Percentiles rank a stretch among this genome's conserved stretches.
phyloP scores from a whole-genome alignment of 148 eudicot genomes.

The Arctostaphylos glauca region DNA sequence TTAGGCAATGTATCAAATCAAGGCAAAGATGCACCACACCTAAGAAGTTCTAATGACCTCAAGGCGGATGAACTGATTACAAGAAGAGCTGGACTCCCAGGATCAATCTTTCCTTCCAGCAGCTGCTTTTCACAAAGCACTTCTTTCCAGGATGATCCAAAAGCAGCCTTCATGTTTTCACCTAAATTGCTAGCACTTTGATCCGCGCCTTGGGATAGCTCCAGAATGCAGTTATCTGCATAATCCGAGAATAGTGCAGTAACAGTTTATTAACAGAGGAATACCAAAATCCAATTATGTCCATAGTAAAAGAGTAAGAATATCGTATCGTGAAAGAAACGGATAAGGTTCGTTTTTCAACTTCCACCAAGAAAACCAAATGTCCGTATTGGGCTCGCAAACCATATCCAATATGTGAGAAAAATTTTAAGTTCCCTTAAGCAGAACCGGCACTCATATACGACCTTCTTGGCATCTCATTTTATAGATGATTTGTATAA shows the following conservation, averaged over 20 bases:
- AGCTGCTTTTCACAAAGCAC: slow-evolving; percentile 60
- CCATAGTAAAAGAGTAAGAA: neutral
- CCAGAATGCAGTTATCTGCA: slow-evolving; percentile 59
- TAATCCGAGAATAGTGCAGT: slow-evolving; percentile 9
- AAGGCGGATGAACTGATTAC: slow-evolving; percentile 78
- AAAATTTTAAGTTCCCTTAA: neutral
- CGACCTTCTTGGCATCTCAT: neutral
- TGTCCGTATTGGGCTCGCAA: neutral
- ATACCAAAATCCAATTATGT: neutral
- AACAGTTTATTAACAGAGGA: neutral
- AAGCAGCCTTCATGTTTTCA: slow-evolving; percentile 58
- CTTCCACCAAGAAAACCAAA: slow-evolving; percentile 1
- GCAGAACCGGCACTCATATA: neutral
- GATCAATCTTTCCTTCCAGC: slow-evolving; percentile 61
- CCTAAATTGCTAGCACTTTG: slow-evolving; percentile 52
- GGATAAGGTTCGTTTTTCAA: neutral
- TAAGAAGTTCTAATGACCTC: slow-evolving; percentile 77
- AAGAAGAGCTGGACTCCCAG: slow-evolving; percentile 82
- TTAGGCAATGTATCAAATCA: neutral
- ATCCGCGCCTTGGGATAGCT: slow-evolving; percentile 46
- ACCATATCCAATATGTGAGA: neutral
- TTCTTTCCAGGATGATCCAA: slow-evolving; percentile 75
- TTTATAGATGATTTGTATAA: neutral
- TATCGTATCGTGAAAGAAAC: neutral
- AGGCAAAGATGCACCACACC: slow-evolving; percentile 40